phyloP scores from a whole-genome alignment of 2,329 filamentous ascomycete species.

The Diaporthe sp. region DNA sequence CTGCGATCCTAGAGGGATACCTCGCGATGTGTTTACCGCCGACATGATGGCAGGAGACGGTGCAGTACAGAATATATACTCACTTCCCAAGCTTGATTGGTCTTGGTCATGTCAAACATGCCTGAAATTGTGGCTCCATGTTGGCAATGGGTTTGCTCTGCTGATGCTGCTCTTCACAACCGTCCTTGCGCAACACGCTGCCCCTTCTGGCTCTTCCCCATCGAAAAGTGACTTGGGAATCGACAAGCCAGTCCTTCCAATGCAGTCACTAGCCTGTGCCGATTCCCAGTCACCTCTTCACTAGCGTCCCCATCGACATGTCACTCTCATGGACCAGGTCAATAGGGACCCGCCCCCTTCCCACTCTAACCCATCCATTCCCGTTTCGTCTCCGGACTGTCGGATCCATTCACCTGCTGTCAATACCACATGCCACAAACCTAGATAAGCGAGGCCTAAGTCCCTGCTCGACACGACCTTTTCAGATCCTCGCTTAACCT shows the following conservation, averaged over 20 bases:
- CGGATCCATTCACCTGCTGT: conserved; percentile 37
- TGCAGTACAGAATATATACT: not conserved
- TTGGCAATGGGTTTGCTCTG: not conserved
- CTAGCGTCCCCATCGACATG: conserved; percentile 39
- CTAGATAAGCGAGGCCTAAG: conserved; percentile 39
- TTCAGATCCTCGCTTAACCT: conserved; percentile 29
- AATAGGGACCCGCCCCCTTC: conserved; percentile 28
- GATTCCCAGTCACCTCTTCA: conserved; percentile 34
- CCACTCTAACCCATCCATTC: conserved; percentile 33
- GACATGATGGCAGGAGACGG: not conserved
- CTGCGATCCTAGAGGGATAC: not conserved
- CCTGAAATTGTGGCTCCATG: conserved; percentile 10
- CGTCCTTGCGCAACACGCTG: not conserved
- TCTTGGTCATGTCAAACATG: conserved; percentile 1
- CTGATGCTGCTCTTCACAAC: not conserved
- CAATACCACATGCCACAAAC: conserved; percentile 34
- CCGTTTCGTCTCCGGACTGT: conserved; percentile 41
- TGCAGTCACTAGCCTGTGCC: conserved; percentile 14
- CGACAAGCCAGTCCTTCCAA: not conserved
- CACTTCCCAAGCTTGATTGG: not conserved
- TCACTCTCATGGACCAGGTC: conserved; percentile 34
- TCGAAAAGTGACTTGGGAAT: conserved; percentile 5
- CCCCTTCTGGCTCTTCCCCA: not conserved
- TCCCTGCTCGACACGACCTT: conserved; percentile 26
- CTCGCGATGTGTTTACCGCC: not conserved